Percentiles rank a stretch among this genome's conserved stretches.
Evolutionary conservation across 2,329 filamentous ascomycete genomes (phyloP).

Genomic region (Ampelomyces quisqualis): DNA sequence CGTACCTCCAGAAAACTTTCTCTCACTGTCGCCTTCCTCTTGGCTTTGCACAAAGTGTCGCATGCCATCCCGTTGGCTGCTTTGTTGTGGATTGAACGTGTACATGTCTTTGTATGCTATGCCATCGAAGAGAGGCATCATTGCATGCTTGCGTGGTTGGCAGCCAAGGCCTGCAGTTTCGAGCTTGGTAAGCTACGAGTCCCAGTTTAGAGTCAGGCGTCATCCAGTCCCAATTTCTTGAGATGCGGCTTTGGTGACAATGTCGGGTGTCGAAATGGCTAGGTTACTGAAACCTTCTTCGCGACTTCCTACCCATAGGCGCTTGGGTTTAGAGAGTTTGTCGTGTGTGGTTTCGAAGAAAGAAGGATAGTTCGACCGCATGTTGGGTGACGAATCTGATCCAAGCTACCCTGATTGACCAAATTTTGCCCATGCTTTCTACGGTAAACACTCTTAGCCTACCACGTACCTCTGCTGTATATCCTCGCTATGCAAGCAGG

Average conservation of each 20-base stretch:
- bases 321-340: constrained; percentile 51
- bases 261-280: constrained; percentile 53
- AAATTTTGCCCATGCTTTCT: too few relatives aligned
- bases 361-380: constrained; percentile 4
- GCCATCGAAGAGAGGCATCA: constrained; percentile 47
- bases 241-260: constrained; percentile 51
- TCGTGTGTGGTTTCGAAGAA: constrained; percentile 42
- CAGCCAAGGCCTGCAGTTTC: constrained; percentile 55
- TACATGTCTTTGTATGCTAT: constrained; percentile 43
- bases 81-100: constrained; percentile 26
- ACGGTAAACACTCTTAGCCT: neutral
- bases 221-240: constrained; percentile 53
- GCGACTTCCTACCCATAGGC: constrained; percentile 52
- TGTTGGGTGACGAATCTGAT: neutral
- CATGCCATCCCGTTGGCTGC: constrained; percentile 24
- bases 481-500: neutral
- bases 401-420: neutral
- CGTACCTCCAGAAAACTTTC: constrained; percentile 23
- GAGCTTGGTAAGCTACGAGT: constrained; percentile 55
- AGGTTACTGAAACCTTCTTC: constrained; percentile 57
- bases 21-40: constrained; percentile 7
- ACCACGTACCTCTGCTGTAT: neutral
- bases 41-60: constrained; percentile 20
- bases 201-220: constrained; percentile 55
- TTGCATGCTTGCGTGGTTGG: constrained; percentile 51